Evolutionary conservation across 441 rosid genomes (phyloP), one percentile per base, ranked within the genome.

Genomic region (Kokia cookei): DNA sequence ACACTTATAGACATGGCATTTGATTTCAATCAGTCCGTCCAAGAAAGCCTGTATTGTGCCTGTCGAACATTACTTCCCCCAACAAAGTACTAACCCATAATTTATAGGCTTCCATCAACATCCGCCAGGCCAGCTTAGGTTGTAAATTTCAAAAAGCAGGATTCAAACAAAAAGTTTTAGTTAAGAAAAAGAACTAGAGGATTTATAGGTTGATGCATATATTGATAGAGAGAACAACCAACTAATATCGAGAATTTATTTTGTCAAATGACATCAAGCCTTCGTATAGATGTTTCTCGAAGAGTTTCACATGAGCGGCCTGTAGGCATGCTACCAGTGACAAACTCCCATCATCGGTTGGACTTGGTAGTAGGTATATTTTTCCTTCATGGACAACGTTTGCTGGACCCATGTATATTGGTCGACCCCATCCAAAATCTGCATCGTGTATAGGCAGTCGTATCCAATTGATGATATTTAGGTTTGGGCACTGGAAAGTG

Each of bases 371-470:
- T 0, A 82, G 7, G 53, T 63, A 55, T 2, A 66, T 60, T 14
- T 48, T 26, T 12, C 86, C 91, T 76, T 81, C 81, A 37, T 27
- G 42, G 0, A 22, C 29, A 11, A 61, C 7, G 47, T 58, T 72
- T 1, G 65, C 80, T 51, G 70, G 78, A 2, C 81, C 74, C 57
- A 75, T 22, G 17, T 61, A 71, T 1, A 75, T 22, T 4, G 86
- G 86, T 2, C 51, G 53, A 7, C 86, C 87, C 82, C 78, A 81
- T 48, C 88, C 87, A 24, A 83, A 86, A 79, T 84, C 83, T 19
- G 73, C 79, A 0, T 79, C 77, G 47, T 80, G 32, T 3, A 81
- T 19, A 5, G 86, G 81, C 50, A 85, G n/a, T 29, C 51, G 4
- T 15, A 40, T 43, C 79, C 82, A 77, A 4, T 71, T 78, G 3